Conservation (phyloP, 2,329 filamentous ascomycete genomes). For the Pyrenophora graminea region DNA sequence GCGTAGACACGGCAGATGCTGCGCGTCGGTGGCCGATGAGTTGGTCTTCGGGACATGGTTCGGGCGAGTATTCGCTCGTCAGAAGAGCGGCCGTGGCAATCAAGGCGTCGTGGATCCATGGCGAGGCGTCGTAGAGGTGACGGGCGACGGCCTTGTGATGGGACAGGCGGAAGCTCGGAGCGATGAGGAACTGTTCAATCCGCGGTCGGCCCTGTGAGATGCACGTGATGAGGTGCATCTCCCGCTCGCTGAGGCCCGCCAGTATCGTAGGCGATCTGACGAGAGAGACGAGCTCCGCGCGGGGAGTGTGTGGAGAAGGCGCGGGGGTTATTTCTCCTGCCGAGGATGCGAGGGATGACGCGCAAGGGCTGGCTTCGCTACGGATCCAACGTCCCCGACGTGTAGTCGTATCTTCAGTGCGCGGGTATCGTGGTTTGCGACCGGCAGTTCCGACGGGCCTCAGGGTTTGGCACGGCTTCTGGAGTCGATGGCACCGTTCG, state of each 20-base stretch:
- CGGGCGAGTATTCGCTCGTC: constrained; percentile 5
- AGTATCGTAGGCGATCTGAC: constrained; percentile 2
- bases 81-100: constrained; percentile 9
- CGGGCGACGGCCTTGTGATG: constrained; percentile 10
- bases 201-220: constrained; percentile 5
- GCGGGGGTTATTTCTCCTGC: neutral
- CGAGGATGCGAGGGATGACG: neutral
- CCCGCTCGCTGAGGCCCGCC: constrained; percentile 4
- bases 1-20: constrained; percentile 4
- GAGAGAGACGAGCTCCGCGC: neutral
- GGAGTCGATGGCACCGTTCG: constrained; percentile 13
- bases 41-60: neutral
- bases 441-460: constrained; percentile 9
- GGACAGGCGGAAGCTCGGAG: constrained; percentile 4
- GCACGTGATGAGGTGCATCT: constrained; percentile 5
- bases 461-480: constrained; percentile 7
- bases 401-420: neutral
- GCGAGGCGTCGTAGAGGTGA: constrained; percentile 4
- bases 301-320: too few relatives aligned
- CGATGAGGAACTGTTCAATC: constrained; percentile 10
- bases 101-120: constrained; percentile 6
- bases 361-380: neutral
- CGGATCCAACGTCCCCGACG: neutral
- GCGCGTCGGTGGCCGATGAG: constrained; percentile 6
- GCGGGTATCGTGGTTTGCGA: constrained; percentile 11